Percentiles rank a stretch among this genome's conserved stretches.
phyloP scores from a whole-genome alignment of 495 filamentous ascomycete species.

The Apodospora peruviana region DNA sequence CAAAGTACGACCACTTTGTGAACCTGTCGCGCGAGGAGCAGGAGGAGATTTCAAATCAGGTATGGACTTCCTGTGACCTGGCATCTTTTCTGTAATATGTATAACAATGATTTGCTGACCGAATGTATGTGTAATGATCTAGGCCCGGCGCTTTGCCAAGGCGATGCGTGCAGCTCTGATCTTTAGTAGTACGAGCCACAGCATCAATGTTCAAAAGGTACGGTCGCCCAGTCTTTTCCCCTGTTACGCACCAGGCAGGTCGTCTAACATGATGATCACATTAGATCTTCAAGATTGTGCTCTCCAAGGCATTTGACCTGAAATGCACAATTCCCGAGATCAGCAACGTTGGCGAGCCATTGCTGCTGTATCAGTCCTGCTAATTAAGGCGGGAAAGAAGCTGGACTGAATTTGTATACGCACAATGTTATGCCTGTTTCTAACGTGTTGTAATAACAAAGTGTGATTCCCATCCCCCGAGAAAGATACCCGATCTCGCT shows the following conservation, averaged over 20 bases:
- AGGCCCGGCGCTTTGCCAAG: constrained; percentile 94
- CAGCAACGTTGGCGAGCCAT: constrained; percentile 93
- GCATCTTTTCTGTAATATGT: too few relatives aligned
- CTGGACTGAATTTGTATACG: too few relatives aligned
- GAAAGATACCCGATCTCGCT: too few relatives aligned
- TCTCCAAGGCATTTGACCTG: constrained; percentile 96
- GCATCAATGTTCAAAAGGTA: constrained; percentile 99
- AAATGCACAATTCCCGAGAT: constrained; percentile 99
- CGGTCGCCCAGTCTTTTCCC: constrained; percentile 4
- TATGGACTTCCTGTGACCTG: constrained; percentile 26
- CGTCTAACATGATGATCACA: neutral
- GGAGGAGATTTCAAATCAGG: constrained; percentile 95
- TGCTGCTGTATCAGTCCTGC: constrained; percentile 85
- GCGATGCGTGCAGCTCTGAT: constrained; percentile 97
- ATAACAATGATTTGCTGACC: neutral
- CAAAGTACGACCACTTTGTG: constrained; percentile 98
- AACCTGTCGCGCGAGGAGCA: constrained; percentile 97
- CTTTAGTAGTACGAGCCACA: constrained; percentile 97
- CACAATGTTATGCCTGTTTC: too few relatives aligned
- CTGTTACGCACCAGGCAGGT: neutral
- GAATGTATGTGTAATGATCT: neutral
- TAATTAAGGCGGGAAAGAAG: constrained; percentile 20
- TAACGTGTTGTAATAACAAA: too few relatives aligned
- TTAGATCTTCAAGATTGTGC: constrained; percentile 98
- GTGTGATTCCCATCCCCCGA: too few relatives aligned